Evolutionary conservation across 495 filamentous ascomycete species (phyloP).

Genomic region (Aspergillus mulundensis): DNA sequence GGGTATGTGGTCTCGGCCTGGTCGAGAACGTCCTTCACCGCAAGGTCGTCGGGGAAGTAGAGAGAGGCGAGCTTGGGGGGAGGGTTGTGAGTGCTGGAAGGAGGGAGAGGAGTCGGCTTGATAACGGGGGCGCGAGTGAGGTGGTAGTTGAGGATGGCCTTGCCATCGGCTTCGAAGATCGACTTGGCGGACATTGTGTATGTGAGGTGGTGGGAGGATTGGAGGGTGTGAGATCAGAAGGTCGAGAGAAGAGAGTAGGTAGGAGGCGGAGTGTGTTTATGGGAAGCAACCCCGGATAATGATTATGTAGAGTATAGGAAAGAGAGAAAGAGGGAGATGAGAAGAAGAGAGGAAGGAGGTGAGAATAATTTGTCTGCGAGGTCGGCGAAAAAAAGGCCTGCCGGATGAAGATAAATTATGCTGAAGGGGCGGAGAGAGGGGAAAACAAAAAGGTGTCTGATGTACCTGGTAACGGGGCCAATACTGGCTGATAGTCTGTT

Average conservation of each 20-base stretch:
- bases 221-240: slow-evolving; percentile 10
- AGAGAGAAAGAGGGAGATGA: slow-evolving; percentile 6
- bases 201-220: slow-evolving; percentile 13
- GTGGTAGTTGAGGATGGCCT: slow-evolving; percentile 99
- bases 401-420: slow-evolving; percentile 9
- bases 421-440: slow-evolving; percentile 11
- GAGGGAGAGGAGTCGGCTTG: slow-evolving; percentile 92
- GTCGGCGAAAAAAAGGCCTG: slow-evolving; percentile 10
- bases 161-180: slow-evolving; percentile 98
- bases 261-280: slow-evolving; percentile 11
- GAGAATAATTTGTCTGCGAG: slow-evolving; percentile 13
- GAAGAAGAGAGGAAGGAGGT: slow-evolving; percentile 1
- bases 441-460: slow-evolving; percentile 7
- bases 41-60: slow-evolving; percentile 84
- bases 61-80: slow-evolving; percentile 86
- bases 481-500: not conserved
- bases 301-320: slow-evolving; percentile 32
- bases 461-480: slow-evolving; percentile 3
- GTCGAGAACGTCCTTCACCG: slow-evolving; percentile 81
- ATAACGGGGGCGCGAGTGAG: slow-evolving; percentile 97
- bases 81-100: slow-evolving; percentile 83
- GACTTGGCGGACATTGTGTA: slow-evolving; percentile 91
- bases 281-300: slow-evolving; percentile 27
- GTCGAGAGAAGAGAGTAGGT: slow-evolving; percentile 3
- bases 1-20: slow-evolving; percentile 94